Percentiles rank a stretch among this genome's conserved stretches.
phyloP scores from a whole-genome alignment of 2,329 filamentous ascomycete genomes.

The Biscogniauxia mediterranea region DNA sequence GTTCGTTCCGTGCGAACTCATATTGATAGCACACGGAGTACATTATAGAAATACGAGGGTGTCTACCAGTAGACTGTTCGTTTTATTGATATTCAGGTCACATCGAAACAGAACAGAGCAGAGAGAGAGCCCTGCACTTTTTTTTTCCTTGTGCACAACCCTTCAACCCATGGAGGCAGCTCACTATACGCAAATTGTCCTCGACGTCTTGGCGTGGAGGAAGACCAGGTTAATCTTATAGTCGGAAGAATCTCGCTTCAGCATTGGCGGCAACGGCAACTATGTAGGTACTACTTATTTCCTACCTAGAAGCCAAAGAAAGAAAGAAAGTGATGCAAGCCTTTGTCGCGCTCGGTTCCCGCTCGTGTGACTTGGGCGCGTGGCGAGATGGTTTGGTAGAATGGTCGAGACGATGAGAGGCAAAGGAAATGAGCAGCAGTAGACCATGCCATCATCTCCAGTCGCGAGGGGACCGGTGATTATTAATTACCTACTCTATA shows the following conservation, averaged over 20 bases:
- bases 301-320: constrained; percentile 6
- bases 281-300: constrained; percentile 11
- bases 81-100: constrained; percentile 10
- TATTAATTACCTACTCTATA: neutral
- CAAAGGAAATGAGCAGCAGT: neutral
- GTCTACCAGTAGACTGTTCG: neutral
- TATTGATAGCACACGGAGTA: constrained; percentile 6
- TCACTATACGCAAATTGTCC: constrained; percentile 14
- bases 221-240: constrained; percentile 22
- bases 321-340: constrained; percentile 12
- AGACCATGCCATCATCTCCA: neutral
- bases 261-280: constrained; percentile 24
- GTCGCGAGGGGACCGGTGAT: neutral
- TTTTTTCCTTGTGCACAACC: constrained; percentile 9
- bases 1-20: constrained; percentile 11
- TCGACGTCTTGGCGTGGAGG: constrained; percentile 21
- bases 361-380: constrained; percentile 4
- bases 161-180: neutral
- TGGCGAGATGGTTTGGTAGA: constrained; percentile 10
- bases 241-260: constrained; percentile 23
- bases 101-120: constrained; percentile 12
- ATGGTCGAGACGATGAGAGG: constrained; percentile 14
- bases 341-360: constrained; percentile 13
- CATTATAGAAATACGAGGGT: neutral
- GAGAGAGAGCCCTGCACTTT: neutral